Percentiles rank a stretch among this genome's conserved stretches.
Conservation (phyloP, 768 basidiomycete genomes). For the Mycena alexandri region DNA sequence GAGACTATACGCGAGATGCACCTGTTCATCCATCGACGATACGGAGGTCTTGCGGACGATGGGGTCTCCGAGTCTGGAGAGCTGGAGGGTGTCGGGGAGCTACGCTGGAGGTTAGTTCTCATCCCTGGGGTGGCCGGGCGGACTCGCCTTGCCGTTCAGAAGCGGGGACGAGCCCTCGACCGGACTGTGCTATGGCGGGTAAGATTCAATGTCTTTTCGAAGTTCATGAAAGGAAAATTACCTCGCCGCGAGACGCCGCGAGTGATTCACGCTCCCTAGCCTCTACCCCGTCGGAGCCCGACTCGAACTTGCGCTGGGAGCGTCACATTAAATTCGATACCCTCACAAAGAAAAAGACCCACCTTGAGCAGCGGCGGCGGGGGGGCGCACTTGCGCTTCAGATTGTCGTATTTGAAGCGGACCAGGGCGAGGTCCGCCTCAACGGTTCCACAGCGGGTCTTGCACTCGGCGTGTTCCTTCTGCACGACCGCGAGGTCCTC, state of each 20-base stretch:
- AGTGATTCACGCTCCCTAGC: not conserved
- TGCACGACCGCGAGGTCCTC: not conserved
- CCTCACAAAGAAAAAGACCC: not conserved
- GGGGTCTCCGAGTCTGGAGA: not conserved
- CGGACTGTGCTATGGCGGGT: not conserved
- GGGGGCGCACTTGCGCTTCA: not conserved
- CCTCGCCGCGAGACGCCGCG: not conserved
- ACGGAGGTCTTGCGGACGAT: not conserved
- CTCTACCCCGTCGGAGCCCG: not conserved
- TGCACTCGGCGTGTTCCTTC: not conserved
- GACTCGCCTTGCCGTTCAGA: not conserved
- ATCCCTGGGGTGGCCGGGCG: not conserved
- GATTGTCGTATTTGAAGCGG: not conserved
- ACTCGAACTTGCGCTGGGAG: not conserved
- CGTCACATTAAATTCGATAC: not conserved
- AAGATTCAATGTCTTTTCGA: not conserved
- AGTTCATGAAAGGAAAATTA: not conserved
- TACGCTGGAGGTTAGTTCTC: not conserved
- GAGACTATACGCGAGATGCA: not conserved
- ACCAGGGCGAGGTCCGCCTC: not conserved
- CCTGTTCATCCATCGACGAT: not conserved
- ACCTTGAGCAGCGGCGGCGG: not conserved
- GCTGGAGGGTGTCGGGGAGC: not conserved
- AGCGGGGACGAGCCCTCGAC: not conserved
- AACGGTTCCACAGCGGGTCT: not conserved